phyloP scores from a whole-genome alignment of 2,329 filamentous ascomycete species.

The Sclerotinia trifoliorum region DNA sequence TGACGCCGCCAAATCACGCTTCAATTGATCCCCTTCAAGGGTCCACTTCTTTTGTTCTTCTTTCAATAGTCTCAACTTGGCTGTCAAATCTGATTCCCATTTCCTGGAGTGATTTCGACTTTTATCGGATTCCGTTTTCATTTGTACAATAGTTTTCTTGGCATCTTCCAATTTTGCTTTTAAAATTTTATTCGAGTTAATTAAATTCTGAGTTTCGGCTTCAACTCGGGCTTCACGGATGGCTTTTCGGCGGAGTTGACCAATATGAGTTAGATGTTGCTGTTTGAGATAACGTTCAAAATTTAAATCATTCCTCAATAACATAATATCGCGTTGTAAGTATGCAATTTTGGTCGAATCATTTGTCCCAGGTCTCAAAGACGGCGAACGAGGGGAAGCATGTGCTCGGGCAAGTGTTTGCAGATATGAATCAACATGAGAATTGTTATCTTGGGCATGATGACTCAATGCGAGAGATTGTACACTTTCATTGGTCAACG shows the following conservation, averaged over 20 bases:
- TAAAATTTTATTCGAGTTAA: conserved; percentile 72
- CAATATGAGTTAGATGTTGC: conserved; percentile 79
- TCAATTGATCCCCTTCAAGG: conserved; percentile 55
- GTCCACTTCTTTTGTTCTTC: conserved; percentile 69
- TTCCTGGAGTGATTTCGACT: conserved; percentile 73
- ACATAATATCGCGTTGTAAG: conserved; percentile 70
- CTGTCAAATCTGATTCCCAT: conserved; percentile 69
- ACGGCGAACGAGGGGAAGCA: conserved; percentile 35
- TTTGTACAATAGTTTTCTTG: conserved; percentile 66
- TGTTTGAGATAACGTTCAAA: conserved; percentile 83
- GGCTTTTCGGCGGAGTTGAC: conserved; percentile 71
- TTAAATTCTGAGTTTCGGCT: conserved; percentile 77
- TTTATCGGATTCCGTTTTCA: conserved; percentile 70
- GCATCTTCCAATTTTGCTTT: conserved; percentile 72
- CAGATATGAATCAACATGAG: conserved; percentile 36
- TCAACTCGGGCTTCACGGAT: conserved; percentile 75
- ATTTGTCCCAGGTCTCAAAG: conserved; percentile 36
- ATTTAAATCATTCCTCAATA: conserved; percentile 76
- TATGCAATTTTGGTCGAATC: conserved; percentile 47
- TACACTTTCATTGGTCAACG: conserved; percentile 56
- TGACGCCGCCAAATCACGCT: conserved; percentile 56
- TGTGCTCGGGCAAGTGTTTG: conserved; percentile 33
- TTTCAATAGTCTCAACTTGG: conserved; percentile 63
- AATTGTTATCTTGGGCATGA: conserved; percentile 29
- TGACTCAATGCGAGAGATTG: conserved; percentile 41